These are phyloP conservation scores for Cryptococcus jaspeensis DNA, from an alignment of 1,284 basidiomycete species.

Conservation along the genomic window DNA sequence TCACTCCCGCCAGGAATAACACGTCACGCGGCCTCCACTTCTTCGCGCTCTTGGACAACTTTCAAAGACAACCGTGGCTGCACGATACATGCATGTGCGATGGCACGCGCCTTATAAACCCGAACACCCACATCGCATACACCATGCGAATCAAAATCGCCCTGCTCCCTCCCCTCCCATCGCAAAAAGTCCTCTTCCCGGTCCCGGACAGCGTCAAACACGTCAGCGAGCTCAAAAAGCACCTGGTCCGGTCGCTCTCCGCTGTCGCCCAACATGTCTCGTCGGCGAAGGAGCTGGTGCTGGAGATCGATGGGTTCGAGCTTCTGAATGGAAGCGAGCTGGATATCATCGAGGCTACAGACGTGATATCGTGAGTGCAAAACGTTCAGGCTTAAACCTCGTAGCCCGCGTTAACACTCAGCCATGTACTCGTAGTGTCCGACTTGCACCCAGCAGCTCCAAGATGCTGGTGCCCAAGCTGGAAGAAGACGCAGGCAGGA, in stretches of 20 bases:
- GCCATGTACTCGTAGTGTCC: not conserved
- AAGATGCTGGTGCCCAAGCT: not conserved
- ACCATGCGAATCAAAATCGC: constrained; percentile 38
- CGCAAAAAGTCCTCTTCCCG: constrained; percentile 34
- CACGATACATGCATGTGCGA: not conserved
- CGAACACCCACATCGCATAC: not conserved
- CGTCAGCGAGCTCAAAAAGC: constrained; percentile 28
- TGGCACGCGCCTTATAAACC: not conserved
- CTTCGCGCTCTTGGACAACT: not conserved
- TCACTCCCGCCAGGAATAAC: not conserved
- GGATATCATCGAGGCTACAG: constrained; percentile 34
- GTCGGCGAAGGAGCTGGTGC: constrained; percentile 22
- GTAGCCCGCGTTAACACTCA: not conserved
- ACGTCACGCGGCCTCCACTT: not conserved
- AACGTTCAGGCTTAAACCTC: no score
- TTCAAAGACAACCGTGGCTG: not conserved
- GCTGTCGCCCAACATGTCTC: constrained; percentile 13
- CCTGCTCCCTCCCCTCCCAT: constrained; percentile 32
- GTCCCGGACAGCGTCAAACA: constrained; percentile 22
- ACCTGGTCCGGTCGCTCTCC: constrained; percentile 27
- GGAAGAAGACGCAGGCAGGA: not conserved
- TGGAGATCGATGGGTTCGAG: constrained; percentile 52
- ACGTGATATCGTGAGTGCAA: constrained; percentile 47
- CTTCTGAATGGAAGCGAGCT: constrained; percentile 37
- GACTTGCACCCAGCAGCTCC: constrained; percentile 20